A percentile compares a stretch with the other conserved stretches of the same genome.
Conservation (phyloP, 2,329 filamentous ascomycete genomes). For the Didymella arachidicola region DNA sequence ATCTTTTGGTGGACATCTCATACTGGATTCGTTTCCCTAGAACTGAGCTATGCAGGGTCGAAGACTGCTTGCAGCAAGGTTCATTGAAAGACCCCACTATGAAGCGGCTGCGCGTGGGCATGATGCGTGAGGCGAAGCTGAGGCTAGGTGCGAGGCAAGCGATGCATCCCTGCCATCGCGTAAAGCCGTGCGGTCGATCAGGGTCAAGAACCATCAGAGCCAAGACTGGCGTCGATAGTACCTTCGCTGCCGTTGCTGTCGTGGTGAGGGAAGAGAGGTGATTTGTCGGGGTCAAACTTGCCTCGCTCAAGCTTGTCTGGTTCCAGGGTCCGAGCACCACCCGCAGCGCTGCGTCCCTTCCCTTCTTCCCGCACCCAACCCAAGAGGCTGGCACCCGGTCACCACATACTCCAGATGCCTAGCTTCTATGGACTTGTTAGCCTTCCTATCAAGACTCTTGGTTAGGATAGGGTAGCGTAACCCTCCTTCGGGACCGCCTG, state of each 20-base stretch:
- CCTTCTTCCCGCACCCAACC: constrained; percentile 5
- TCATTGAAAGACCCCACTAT: constrained; percentile 6
- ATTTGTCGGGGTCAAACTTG: constrained; percentile 1
- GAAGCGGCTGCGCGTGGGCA: constrained; percentile 1
- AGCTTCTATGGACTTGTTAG: neutral
- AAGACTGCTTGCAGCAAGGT: constrained; percentile 3
- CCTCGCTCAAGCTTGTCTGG: neutral
- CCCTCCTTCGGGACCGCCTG: constrained; percentile 8
- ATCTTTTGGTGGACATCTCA: neutral
- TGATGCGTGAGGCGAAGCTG: constrained; percentile 4
- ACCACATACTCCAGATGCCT: constrained; percentile 2
- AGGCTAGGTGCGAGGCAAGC: constrained; percentile 1
- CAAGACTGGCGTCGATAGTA: constrained; percentile 3
- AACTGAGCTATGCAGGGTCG: neutral
- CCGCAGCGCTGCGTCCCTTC: constrained; percentile 4
- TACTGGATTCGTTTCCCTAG: neutral
- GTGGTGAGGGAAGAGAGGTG: constrained; percentile 6
- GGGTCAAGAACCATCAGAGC: constrained; percentile 7
- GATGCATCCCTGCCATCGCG: constrained; percentile 7
- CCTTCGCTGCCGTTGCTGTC: neutral
- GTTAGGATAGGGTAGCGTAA: constrained; percentile 2
- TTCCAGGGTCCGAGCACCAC: constrained; percentile 2
- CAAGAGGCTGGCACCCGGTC: neutral
- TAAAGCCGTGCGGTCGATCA: constrained; percentile 6
- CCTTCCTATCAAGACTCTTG: neutral